These are phyloP conservation scores for Cercospora sp. DNA, from an alignment of 2,329 filamentous ascomycete species.

Conservation along the genomic window DNA sequence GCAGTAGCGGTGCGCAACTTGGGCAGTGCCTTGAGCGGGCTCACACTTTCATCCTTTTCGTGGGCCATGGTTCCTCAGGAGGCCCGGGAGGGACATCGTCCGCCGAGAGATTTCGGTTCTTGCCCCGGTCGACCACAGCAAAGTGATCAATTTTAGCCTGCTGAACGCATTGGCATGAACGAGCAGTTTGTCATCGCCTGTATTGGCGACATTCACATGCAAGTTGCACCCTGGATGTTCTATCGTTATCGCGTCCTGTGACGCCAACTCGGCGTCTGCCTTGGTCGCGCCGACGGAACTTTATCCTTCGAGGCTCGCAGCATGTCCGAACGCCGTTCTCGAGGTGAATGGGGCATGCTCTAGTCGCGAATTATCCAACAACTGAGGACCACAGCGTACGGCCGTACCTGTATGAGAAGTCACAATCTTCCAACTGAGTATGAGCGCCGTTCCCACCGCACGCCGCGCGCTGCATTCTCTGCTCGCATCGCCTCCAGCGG, in stretches of 20 bases:
- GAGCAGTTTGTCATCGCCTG: neutral
- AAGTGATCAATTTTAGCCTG: neutral
- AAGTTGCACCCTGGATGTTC: neutral
- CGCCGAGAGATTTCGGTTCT: neutral
- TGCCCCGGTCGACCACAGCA: neutral
- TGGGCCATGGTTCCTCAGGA: conserved; percentile 2
- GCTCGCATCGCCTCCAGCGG: conserved; percentile 23
- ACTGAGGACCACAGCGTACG: conserved; percentile 5
- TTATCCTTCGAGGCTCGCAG: neutral
- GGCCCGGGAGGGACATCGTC: neutral
- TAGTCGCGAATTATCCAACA: neutral
- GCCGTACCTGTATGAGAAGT: neutral
- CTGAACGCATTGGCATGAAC: neutral
- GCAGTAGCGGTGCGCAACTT: conserved; percentile 20
- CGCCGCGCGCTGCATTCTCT: conserved; percentile 6
- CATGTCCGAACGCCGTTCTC: neutral
- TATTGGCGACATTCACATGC: neutral
- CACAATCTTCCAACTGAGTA: neutral
- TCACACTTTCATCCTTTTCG: conserved; percentile 10
- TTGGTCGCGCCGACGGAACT: neutral
- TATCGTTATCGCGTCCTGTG: neutral
- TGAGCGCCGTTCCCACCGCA: conserved; percentile 4
- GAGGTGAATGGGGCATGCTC: neutral
- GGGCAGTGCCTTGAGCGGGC: conserved; percentile 22
- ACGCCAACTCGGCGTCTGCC: neutral